A percentile compares a stretch with the other conserved stretches of the same genome.
Evolutionary conservation across 139 green algal genomes (phyloP).

Genomic region (Choricystis sp.): DNA sequence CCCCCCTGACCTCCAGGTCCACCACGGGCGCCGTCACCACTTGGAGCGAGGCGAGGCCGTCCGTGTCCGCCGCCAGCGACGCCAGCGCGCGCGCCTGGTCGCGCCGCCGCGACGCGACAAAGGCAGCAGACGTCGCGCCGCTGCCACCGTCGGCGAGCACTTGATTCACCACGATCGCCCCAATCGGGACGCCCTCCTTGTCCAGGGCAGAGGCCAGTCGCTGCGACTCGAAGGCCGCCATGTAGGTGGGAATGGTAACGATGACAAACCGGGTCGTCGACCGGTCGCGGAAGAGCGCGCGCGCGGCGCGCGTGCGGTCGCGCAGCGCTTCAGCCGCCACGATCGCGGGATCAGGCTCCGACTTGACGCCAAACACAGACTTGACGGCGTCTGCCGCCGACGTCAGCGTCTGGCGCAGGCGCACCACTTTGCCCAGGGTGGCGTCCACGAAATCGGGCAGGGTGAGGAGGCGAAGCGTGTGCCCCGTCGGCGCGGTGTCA

Average conservation of each 20-base stretch:
- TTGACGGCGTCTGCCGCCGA: slow-evolving; percentile 49
- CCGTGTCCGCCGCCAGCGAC: slow-evolving; percentile 44
- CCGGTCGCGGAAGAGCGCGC: slow-evolving; percentile 71
- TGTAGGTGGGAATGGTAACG: slow-evolving; percentile 94
- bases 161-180: slow-evolving; percentile 86
- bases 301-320: slow-evolving; percentile 64
- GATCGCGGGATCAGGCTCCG: slow-evolving; percentile 47
- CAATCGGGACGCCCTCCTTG: slow-evolving; percentile 66
- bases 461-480: slow-evolving; percentile 89
- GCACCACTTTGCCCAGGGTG: slow-evolving; percentile 56
- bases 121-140: slow-evolving; percentile 12
- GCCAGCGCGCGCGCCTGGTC: slow-evolving; percentile 79
- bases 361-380: slow-evolving; percentile 52
- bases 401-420: slow-evolving; percentile 67
- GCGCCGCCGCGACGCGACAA: slow-evolving; percentile 34
- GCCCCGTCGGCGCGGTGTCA: slow-evolving; percentile 94
- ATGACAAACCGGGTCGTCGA: slow-evolving; percentile 86
- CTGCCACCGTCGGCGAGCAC: slow-evolving; percentile 32
- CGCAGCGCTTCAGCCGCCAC: not conserved
- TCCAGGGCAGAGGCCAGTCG: slow-evolving; percentile 44
- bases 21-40: slow-evolving; percentile 74
- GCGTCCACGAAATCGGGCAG: slow-evolving; percentile 92
- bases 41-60: slow-evolving; percentile 33
- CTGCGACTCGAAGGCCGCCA: slow-evolving; percentile 77
- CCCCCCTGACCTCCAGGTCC: slow-evolving; percentile 85